Base-by-base conservation (phyloP, 2,329 filamentous ascomycete genomes). In the Aspergillus sp. region DNA sequence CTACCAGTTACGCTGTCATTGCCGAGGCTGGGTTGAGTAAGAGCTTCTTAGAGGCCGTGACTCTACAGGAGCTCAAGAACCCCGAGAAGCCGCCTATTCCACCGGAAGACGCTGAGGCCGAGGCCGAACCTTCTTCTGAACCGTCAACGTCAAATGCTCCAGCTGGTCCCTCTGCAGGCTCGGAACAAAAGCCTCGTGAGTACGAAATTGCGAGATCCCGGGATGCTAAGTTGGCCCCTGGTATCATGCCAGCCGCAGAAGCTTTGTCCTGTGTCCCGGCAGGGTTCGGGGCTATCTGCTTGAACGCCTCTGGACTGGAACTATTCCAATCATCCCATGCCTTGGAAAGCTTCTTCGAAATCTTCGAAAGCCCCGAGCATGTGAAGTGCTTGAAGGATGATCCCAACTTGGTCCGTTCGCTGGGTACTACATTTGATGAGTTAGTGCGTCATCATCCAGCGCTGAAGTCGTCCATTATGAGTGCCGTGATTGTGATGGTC, bases 1-100 rank as follows among this genome's bases (percentile, higher is more conserved):
- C 95, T 0, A 99, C 95, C 0, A 99, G 95, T 75, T 99, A 96
- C 73, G 90, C 92, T 29, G 92, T 96, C 24, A 95, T 99, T 65
- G 92, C 91, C 14, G 95, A 99, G 77, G 94, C 95, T 54, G 92
- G 92, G 22, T 84, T 99, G 67, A 93, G 95, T 69, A 90, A 90
- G 72, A 91, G 88, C 54, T 90, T 97, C 59, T 82, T 99, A 14
- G 89, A 94, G 74, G 87, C 93, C 3, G 85, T 98, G 56, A 96
- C 84, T 53, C 74, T 78, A 42, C 74, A 74, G 61, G 65, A 72
- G 36, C 67, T 81, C 31, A 72, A 77, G 24, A 67, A 59, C 52
- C 66, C 65, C 14, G 71, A 80, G 68, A 69, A 69, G 39, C 66
- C 70, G 24, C 65, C 69, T n/a, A 64, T 63, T 7, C 66, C 68